These are phyloP conservation scores for Cajanus cajan DNA, from an alignment of 306 rosid genomes.

Conservation along the genomic window DNA sequence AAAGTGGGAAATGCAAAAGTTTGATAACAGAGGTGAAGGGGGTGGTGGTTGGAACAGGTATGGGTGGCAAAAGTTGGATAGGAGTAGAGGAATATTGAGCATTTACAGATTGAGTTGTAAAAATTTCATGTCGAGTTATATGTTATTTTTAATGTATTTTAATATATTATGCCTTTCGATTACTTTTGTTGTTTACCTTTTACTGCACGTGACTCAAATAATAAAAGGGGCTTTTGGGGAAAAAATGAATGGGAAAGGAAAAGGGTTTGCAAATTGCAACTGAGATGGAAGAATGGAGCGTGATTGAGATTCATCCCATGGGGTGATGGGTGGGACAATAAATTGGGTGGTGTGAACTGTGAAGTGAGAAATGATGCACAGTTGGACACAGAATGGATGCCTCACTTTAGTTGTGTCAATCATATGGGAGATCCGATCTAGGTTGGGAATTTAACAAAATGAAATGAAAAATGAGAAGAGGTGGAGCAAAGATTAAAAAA, in stretches of 20 bases:
- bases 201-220: not conserved
- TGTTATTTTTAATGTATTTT: constrained; percentile 12
- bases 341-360: constrained; percentile 17
- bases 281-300: no score
- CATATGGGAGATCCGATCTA: not conserved
- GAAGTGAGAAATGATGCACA: constrained; percentile 8
- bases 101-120: constrained; percentile 28
- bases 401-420: not conserved
- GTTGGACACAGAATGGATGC: constrained; percentile 14
- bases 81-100: not conserved
- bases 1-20: constrained; percentile 31
- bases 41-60: constrained; percentile 16
- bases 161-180: constrained; percentile 15
- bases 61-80: constrained; percentile 15
- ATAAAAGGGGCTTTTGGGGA: not conserved
- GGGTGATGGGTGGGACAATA: not conserved
- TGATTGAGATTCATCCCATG: no score
- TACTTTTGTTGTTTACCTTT: not conserved
- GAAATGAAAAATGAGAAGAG: not conserved
- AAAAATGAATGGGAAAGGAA: no score
- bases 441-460: not conserved
- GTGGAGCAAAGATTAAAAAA: not conserved
- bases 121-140: constrained; percentile 1
- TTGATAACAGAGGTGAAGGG: constrained; percentile 29
- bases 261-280: no score